A percentile compares a stretch with the other conserved stretches of the same genome.
Evolutionary conservation across 345 rosid genomes (phyloP).

Genomic region (Conringia planisiliqua): DNA sequence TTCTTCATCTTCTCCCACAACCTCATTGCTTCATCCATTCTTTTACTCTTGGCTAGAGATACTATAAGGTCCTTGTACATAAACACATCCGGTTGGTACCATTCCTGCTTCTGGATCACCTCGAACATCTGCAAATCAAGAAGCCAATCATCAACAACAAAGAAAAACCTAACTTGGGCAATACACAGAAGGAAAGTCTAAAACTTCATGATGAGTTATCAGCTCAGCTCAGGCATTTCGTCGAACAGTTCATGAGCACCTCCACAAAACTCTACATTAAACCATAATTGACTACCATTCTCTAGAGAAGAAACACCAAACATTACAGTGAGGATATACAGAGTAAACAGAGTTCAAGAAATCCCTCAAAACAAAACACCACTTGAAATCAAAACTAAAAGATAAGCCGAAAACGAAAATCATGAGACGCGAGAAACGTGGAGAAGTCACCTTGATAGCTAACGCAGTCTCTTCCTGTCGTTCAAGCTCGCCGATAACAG

Average conservation of each 20-base stretch:
- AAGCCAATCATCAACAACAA: neutral
- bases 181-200: neutral
- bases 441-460: slow-evolving; percentile 54
- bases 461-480: slow-evolving; percentile 75
- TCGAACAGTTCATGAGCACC: slow-evolving; percentile 30
- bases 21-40: slow-evolving; percentile 79
- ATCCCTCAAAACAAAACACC: neutral
- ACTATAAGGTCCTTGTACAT: slow-evolving; percentile 85
- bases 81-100: slow-evolving; percentile 78
- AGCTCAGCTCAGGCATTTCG: slow-evolving; percentile 22
- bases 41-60: slow-evolving; percentile 53
- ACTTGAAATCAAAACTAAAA: neutral
- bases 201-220: neutral
- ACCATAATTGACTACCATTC: neutral
- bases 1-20: slow-evolving; percentile 77
- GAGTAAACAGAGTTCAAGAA: neutral
- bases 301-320: neutral
- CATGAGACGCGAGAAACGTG: neutral
- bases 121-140: slow-evolving; percentile 56
- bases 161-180: neutral
- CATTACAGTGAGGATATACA: neutral
- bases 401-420: neutral
- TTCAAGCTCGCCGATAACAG: slow-evolving; percentile 81
- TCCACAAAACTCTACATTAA: neutral
- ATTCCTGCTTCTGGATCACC: slow-evolving; percentile 73